These are phyloP conservation scores for Fusarium sp. DNA, from an alignment of 2,329 filamentous ascomycete genomes.

Conservation along the genomic window DNA sequence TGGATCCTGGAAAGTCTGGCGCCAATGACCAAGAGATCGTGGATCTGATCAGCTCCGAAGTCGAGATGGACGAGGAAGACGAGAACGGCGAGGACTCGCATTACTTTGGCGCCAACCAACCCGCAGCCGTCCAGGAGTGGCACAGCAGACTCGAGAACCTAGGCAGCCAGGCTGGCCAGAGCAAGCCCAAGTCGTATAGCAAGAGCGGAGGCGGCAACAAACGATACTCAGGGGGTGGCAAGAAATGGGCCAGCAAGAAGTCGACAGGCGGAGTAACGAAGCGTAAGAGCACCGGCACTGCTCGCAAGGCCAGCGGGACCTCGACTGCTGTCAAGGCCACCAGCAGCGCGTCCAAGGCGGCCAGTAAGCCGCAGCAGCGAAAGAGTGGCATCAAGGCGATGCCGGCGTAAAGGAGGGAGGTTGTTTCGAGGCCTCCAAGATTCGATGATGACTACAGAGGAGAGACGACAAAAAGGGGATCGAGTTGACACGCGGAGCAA, in stretches of 20 bases:
- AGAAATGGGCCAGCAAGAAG: slow-evolving; percentile 45
- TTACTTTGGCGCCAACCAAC: slow-evolving; percentile 54
- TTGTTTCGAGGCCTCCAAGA: neutral
- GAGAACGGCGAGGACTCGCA: slow-evolving; percentile 56
- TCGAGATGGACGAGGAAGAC: slow-evolving; percentile 52
- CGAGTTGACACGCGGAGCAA: slow-evolving; percentile 8
- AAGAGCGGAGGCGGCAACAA: slow-evolving; percentile 44
- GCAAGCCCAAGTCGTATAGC: slow-evolving; percentile 40
- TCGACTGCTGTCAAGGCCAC: slow-evolving; percentile 36
- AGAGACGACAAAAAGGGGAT: neutral
- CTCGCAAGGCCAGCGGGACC: slow-evolving; percentile 47
- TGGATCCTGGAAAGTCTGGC: slow-evolving; percentile 47
- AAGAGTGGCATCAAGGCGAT: slow-evolving; percentile 53
- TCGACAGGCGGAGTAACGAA: slow-evolving; percentile 43
- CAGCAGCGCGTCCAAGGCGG: slow-evolving; percentile 37
- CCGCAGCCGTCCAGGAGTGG: slow-evolving; percentile 49
- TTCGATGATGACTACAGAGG: neutral
- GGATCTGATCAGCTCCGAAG: slow-evolving; percentile 63
- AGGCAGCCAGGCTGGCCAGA: slow-evolving; percentile 40
- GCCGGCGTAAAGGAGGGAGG: slow-evolving; percentile 27
- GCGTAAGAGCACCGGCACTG: slow-evolving; percentile 44
- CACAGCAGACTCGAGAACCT: slow-evolving; percentile 47
- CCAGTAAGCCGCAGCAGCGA: slow-evolving; percentile 46
- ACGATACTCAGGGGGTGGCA: slow-evolving; percentile 42
- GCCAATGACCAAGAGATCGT: slow-evolving; percentile 56